phyloP scores from a whole-genome alignment of 2,329 filamentous ascomycete species.

The Cordyceps farinosa region DNA sequence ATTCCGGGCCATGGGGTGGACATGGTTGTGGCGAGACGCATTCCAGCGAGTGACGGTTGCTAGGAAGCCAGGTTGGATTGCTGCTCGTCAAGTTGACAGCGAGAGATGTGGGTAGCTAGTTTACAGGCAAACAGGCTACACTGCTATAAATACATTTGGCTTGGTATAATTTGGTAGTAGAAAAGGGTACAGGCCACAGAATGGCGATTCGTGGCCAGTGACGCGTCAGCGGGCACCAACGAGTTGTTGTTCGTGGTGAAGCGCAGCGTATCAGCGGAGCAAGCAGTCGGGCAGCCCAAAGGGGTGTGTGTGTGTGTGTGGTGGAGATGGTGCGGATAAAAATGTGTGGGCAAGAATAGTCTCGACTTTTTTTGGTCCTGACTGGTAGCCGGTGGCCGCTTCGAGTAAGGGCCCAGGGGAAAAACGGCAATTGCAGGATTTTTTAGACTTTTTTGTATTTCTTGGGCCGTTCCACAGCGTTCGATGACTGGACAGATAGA shows the following conservation, averaged over 20 bases:
- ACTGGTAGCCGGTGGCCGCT: neutral
- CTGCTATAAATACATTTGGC: no score
- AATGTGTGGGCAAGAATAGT: slow-evolving; percentile 12
- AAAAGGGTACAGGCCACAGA: no score
- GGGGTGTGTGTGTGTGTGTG: neutral
- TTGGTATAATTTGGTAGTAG: neutral
- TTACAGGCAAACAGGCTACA: no score
- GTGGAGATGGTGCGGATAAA: neutral
- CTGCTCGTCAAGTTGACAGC: no score
- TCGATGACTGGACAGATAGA: neutral
- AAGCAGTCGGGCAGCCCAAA: neutral
- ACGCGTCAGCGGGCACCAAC: neutral
- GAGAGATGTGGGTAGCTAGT: no score
- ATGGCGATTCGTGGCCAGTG: neutral
- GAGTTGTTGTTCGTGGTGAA: neutral
- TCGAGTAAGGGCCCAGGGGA: neutral
- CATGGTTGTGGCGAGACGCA: neutral
- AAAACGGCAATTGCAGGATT: neutral
- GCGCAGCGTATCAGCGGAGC: neutral
- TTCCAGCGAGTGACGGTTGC: neutral
- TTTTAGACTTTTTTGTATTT: neutral
- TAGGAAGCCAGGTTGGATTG: neutral
- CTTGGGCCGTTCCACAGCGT: neutral
- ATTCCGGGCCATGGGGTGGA: neutral
- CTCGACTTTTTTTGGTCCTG: neutral